Conservation (phyloP, 805 yeast genomes). For the Dipodascopsis uninucleata region DNA sequence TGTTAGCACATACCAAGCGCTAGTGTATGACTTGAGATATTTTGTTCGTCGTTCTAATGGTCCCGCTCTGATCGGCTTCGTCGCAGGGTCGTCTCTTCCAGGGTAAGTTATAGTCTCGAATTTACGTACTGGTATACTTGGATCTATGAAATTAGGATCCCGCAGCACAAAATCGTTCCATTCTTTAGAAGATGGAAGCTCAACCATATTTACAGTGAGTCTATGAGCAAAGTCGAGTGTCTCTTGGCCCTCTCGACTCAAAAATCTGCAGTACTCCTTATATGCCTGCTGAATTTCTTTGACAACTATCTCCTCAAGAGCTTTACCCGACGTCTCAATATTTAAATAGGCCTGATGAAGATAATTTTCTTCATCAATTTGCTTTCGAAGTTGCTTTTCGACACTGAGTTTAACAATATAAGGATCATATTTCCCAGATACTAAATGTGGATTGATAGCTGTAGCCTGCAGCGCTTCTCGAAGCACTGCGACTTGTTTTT, state of each 20-base stretch:
- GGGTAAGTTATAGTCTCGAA: constrained; percentile 61
- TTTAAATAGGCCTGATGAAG: constrained; percentile 80
- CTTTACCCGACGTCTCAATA: constrained; percentile 81
- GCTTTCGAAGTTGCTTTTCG: constrained; percentile 74
- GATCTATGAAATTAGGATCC: constrained; percentile 68
- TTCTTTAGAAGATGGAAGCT: constrained; percentile 75
- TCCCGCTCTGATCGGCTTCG: constrained; percentile 69
- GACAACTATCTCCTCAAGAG: constrained; percentile 82
- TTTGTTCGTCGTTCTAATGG: constrained; percentile 85
- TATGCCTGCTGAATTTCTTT: constrained; percentile 81
- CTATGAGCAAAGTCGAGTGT: constrained; percentile 65
- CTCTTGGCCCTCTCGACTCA: constrained; percentile 49
- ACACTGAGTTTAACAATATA: constrained; percentile 65
- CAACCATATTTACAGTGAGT: constrained; percentile 64
- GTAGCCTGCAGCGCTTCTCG: constrained; percentile 54
- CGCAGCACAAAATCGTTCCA: constrained; percentile 81
- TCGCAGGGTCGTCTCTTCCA: constrained; percentile 64
- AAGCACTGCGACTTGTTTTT: constrained; percentile 19
- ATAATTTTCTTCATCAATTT: constrained; percentile 77
- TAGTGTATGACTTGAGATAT: constrained; percentile 83
- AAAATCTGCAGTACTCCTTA: constrained; percentile 46
- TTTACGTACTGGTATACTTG: constrained; percentile 57
- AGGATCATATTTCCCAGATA: constrained; percentile 67
- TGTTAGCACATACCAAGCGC: constrained; percentile 88
- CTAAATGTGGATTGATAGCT: constrained; percentile 43